These are phyloP conservation scores for Odontarrhena argentea DNA, from an alignment of 345 rosid genomes.

Conservation along the genomic window DNA sequence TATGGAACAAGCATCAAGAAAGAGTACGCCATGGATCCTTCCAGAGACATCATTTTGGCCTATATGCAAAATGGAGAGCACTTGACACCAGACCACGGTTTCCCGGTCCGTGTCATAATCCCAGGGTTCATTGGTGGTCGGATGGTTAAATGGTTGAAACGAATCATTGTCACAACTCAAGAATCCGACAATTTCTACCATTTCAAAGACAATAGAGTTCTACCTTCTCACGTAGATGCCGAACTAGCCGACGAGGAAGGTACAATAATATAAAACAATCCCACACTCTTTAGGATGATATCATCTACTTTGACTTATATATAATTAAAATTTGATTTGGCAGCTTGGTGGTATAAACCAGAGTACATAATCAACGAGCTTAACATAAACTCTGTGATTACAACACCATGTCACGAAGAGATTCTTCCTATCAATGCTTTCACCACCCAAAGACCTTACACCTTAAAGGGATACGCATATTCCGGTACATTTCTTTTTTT, in stretches of 20 bases:
- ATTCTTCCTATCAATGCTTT: slow-evolving; percentile 78
- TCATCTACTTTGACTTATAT: not conserved
- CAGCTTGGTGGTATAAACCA: slow-evolving; percentile 97
- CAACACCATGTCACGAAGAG: slow-evolving; percentile 88
- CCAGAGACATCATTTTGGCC: slow-evolving; percentile 78
- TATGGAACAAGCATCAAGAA: slow-evolving; percentile 77
- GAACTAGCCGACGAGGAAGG: slow-evolving; percentile 92
- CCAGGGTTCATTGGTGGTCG: slow-evolving; percentile 95
- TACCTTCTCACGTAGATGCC: slow-evolving; percentile 82
- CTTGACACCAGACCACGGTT: slow-evolving; percentile 87
- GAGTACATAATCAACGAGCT: slow-evolving; percentile 85
- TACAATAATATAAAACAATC: slow-evolving; percentile 26
- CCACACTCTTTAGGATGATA: not conserved
- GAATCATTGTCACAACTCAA: slow-evolving; percentile 66
- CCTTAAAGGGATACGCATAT: slow-evolving; percentile 80
- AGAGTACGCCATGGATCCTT: slow-evolving; percentile 80
- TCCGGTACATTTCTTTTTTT: slow-evolving; percentile 53
- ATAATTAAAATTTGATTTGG: not conserved
- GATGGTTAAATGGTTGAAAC: slow-evolving; percentile 92
- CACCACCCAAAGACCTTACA: slow-evolving; percentile 83
- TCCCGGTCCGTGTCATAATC: slow-evolving; percentile 74
- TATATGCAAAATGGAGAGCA: slow-evolving; percentile 92
- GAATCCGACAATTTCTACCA: slow-evolving; percentile 83
- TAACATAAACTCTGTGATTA: slow-evolving; percentile 84
- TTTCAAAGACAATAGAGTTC: slow-evolving; percentile 75